phyloP scores from a whole-genome alignment of 352 stramenopile species.

The Pythium utonaiense region DNA sequence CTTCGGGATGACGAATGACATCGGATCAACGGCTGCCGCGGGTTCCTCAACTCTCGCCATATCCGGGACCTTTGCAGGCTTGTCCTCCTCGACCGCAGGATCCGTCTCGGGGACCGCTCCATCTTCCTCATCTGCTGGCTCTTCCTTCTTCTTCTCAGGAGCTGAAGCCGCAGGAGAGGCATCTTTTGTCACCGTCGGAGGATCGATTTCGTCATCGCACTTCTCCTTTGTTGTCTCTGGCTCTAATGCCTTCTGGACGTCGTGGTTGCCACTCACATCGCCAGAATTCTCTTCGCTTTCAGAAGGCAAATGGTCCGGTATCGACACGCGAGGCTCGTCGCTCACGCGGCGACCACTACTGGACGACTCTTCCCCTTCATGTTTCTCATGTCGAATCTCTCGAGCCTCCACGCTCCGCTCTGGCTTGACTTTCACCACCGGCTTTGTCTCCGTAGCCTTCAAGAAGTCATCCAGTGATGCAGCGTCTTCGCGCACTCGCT shows the following conservation, averaged over 20 bases:
- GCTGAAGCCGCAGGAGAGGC: not conserved
- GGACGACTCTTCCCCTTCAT: not conserved
- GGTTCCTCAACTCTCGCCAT: not conserved
- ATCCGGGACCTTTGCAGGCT: not conserved
- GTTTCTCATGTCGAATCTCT: not conserved
- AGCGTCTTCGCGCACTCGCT: not conserved
- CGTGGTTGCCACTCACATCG: not conserved
- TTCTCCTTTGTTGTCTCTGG: not conserved
- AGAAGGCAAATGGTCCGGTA: not conserved
- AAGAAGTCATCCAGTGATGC: conserved; percentile 19
- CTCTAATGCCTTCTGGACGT: not conserved
- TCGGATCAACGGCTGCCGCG: conserved; percentile 14
- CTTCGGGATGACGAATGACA: conserved; percentile 46
- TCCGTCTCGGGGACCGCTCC: conserved; percentile 18
- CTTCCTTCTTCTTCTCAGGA: not conserved
- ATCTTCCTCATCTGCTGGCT: conserved; percentile 17
- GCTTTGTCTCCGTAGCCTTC: conserved; percentile 6
- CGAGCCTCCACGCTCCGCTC: not conserved
- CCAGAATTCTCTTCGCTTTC: not conserved
- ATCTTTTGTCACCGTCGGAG: not conserved
- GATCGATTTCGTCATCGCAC: not conserved
- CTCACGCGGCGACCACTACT: not conserved
- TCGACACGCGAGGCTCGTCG: not conserved
- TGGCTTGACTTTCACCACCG: not conserved
- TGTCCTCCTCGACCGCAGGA: not conserved